Evolutionary conservation across 23 red algal species (phyloP).

Genomic region (Gracilaria vermiculophylla): DNA sequence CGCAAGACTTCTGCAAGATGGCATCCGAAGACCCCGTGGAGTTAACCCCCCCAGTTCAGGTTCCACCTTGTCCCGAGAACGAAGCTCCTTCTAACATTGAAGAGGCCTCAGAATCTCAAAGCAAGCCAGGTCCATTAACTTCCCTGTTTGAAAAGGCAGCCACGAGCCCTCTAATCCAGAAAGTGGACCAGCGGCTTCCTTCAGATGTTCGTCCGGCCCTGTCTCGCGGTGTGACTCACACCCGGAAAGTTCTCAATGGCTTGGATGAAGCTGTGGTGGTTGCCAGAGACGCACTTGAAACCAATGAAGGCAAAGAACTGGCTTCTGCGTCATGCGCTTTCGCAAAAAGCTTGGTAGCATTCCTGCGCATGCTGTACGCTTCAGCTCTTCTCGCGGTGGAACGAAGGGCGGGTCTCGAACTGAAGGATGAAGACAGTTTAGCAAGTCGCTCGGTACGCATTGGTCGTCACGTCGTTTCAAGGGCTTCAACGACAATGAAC

Average conservation of each 20-base stretch:
- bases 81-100: neutral
- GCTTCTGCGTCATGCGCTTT: slow-evolving; percentile 8
- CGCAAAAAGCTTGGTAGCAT: neutral
- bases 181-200: neutral
- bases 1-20: neutral
- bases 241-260: neutral
- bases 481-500: neutral
- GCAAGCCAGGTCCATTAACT: neutral
- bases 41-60: neutral
- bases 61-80: neutral
- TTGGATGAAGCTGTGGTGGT: neutral
- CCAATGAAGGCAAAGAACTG: slow-evolving; percentile 2
- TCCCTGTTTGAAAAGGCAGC: neutral
- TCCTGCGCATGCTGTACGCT: neutral
- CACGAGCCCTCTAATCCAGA: neutral
- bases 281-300: neutral
- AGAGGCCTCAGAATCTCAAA: neutral
- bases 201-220: neutral
- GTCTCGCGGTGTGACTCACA: neutral
- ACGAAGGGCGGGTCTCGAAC: neutral
- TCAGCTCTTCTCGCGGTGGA: neutral
- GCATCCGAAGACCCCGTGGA: neutral
- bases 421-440: neutral
- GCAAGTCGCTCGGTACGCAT: neutral
- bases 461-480: neutral